Percentiles rank a stretch among this genome's conserved stretches.
phyloP scores from a whole-genome alignment of 306 rosid species.

The Acacia confusa region DNA sequence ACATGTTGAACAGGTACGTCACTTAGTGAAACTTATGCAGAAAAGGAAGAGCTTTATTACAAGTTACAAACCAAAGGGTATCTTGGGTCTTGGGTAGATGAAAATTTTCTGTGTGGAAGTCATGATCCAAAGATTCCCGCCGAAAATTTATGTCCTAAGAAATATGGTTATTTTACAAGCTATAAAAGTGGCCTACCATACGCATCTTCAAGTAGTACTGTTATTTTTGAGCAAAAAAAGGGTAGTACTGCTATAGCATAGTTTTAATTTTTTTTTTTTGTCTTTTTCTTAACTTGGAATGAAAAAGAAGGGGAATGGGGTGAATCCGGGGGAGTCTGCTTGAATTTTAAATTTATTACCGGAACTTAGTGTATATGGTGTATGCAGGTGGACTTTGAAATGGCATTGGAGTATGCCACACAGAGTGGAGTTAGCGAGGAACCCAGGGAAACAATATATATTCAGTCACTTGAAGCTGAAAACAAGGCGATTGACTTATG shows the following conservation, averaged over 20 bases:
- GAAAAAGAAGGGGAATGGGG: neutral
- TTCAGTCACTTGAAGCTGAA: constrained; percentile 66
- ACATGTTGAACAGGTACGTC: constrained; percentile 85
- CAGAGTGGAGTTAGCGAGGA: constrained; percentile 94
- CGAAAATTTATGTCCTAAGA: constrained; percentile 19
- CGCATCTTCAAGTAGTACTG: constrained; percentile 16
- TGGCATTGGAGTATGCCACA: constrained; percentile 94
- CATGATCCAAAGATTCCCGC: neutral
- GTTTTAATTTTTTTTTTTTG: no score
- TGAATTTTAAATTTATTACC: constrained; percentile 24
- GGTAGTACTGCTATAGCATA: neutral
- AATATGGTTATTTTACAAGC: neutral
- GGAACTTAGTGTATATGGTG: constrained; percentile 19
- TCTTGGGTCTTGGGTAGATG: constrained; percentile 17
- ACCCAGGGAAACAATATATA: constrained; percentile 66
- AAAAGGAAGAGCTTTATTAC: neutral
- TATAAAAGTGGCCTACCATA: neutral
- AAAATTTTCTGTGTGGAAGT: constrained; percentile 18
- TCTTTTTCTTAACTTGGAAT: neutral
- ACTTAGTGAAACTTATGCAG: constrained; percentile 18
- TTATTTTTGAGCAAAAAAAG: no score
- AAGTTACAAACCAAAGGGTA: constrained; percentile 19
- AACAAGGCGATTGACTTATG: constrained; percentile 59
- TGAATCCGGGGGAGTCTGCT: neutral
- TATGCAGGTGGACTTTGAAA: constrained; percentile 91